Conservation (phyloP, 805 yeast species). For the Suhomyces canberraensis region DNA sequence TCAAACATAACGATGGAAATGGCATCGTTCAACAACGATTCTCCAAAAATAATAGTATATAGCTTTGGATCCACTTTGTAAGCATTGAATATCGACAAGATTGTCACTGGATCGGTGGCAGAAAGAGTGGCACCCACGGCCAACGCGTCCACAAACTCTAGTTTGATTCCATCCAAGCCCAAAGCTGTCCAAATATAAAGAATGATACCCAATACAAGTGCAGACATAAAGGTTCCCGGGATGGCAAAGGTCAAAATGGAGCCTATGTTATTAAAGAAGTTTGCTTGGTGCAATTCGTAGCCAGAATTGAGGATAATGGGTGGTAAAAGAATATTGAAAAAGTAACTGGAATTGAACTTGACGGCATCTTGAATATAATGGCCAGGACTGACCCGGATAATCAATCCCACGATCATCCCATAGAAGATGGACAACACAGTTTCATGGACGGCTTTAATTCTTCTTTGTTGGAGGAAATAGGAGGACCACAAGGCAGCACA, state of each 20-base stretch:
- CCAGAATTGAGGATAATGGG: constrained; percentile 97
- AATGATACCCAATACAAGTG: constrained; percentile 86
- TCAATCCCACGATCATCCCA: constrained; percentile 93
- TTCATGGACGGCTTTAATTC: constrained; percentile 95
- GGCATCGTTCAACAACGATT: constrained; percentile 92
- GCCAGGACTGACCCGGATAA: constrained; percentile 90
- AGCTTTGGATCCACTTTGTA: constrained; percentile 97
- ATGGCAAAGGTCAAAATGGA: constrained; percentile 91
- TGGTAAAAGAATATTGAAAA: constrained; percentile 89
- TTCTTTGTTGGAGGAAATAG: constrained; percentile 83
- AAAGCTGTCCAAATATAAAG: constrained; percentile 85
- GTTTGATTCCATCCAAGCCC: constrained; percentile 82
- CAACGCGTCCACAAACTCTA: constrained; percentile 94
- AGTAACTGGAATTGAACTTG: constrained; percentile 89
- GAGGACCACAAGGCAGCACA: constrained; percentile 94
- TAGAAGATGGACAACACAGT: constrained; percentile 93
- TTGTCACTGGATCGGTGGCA: constrained; percentile 98
- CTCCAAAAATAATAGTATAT: constrained; percentile 96
- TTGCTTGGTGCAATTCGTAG: constrained; percentile 92
- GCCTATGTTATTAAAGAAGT: constrained; percentile 88
- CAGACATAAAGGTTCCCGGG: constrained; percentile 92
- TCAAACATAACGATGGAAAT: constrained; percentile 98
- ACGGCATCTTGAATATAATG: constrained; percentile 97
- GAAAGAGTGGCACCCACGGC: constrained; percentile 97
- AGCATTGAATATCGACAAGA: constrained; percentile 91